Percentiles rank a stretch among this genome's conserved stretches.
Conservation (phyloP, 306 rosid genomes). For the Alnus rubra region DNA sequence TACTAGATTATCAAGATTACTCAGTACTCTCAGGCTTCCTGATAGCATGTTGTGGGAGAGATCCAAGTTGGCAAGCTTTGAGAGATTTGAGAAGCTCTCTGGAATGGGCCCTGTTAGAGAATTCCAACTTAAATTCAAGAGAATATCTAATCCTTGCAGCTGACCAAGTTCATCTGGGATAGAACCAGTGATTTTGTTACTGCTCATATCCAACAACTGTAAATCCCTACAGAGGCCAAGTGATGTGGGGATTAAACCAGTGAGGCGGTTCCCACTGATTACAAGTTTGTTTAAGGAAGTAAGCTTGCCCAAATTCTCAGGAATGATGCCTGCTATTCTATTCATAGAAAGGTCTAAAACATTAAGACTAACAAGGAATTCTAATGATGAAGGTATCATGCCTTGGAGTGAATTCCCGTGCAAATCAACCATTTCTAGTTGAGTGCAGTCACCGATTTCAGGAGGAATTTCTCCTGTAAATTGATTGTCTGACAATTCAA, state of each 20-base stretch:
- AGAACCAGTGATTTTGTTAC: conserved; percentile 61
- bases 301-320: conserved; percentile 64
- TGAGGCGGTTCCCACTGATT: conserved; percentile 61
- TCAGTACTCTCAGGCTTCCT: conserved; percentile 62
- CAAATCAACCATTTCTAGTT: conserved; percentile 89
- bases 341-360: conserved; percentile 83
- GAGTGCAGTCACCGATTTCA: conserved; percentile 75
- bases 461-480: conserved; percentile 63
- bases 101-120: conserved; percentile 75
- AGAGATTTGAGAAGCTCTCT: conserved; percentile 75
- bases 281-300: conserved; percentile 66
- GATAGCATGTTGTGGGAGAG: conserved; percentile 78
- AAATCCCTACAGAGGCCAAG: conserved; percentile 72
- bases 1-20: conserved; percentile 72
- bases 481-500: conserved; percentile 74
- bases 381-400: conserved; percentile 65
- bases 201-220: conserved; percentile 84
- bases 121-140: conserved; percentile 87
- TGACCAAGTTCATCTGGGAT: conserved; percentile 77
- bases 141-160: conserved; percentile 79
- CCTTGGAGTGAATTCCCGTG: conserved; percentile 76
- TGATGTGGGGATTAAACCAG: conserved; percentile 66
- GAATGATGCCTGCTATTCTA: conserved; percentile 60
- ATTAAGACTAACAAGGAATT: conserved; percentile 58
- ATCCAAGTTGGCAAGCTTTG: conserved; percentile 82